Evolutionary conservation across 345 rosid genomes (phyloP).

Genomic region (Conringia planisiliqua): DNA sequence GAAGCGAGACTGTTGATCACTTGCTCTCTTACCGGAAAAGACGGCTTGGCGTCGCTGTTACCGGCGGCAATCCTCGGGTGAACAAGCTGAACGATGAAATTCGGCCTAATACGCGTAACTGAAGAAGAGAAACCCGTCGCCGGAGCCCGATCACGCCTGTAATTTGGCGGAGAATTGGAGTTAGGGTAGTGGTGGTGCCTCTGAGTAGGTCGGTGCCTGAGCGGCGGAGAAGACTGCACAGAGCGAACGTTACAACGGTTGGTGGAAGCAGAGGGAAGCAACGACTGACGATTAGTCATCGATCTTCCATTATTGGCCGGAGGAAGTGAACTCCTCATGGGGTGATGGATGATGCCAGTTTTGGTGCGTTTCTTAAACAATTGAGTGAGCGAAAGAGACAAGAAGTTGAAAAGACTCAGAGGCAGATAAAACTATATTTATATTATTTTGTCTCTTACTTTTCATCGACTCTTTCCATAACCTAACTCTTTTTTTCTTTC

Average conservation of each 20-base stretch:
- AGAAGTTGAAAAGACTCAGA: conserved; percentile 12
- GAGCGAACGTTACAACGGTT: background rate
- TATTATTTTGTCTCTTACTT: background rate
- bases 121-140: background rate
- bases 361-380: background rate
- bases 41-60: background rate
- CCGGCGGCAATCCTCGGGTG: background rate
- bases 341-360: conserved; percentile 13
- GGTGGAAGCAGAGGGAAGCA: background rate
- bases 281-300: conserved; percentile 7
- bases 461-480: background rate
- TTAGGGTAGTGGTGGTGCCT: conserved; percentile 15
- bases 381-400: conserved; percentile 2
- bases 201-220: conserved; percentile 5
- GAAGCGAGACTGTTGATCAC: conserved; percentile 10
- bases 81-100: conserved; percentile 33
- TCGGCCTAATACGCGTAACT: conserved; percentile 8
- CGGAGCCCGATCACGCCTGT: conserved; percentile 17
- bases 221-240: background rate
- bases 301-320: conserved; percentile 16
- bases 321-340: conserved; percentile 29
- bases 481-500: no score
- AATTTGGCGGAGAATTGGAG: conserved; percentile 26
- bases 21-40: background rate
- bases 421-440: background rate